Evolutionary conservation across 768 basidiomycete genomes (phyloP), one percentile per base, ranked within the genome.

Genomic region (Mycena crocata): DNA sequence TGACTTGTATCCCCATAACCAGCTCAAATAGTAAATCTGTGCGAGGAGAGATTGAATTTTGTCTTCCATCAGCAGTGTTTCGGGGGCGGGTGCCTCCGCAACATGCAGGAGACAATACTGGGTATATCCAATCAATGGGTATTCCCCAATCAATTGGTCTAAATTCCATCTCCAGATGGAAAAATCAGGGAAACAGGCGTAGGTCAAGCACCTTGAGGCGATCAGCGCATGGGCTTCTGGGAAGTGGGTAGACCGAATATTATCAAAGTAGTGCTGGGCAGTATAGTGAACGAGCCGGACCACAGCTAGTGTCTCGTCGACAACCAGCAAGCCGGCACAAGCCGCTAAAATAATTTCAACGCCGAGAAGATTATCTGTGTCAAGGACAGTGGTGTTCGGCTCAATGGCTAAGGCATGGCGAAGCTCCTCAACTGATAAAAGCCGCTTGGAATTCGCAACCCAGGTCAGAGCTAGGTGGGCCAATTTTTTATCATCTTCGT

Each of bases 281-380:
- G 55, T 56, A n/a, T 42, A 56, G 35, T 56, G 55, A 40, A 56
- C 44, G 19, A 56, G 55, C 40, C 55, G 39, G 19, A 56, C 55
- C 28, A 56, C 39, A 44, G 55, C 30, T 30, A 32, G 28, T 56
- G 55, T 30, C 54, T 55, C 54, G 28, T 55, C 54, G 19, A 55
- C 55, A n/a, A 56, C 23, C 30, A 56, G 28, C 1, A 56, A 26
- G 37, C 55, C 55, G 8, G 55, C 55, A 56, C 55, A 56, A 19
- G 44, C 40, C 10, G 55, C 42, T 32, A 56, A 40, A 28, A 56
- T 30, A 42, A 44, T 56, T 26, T 26, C 30, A 19, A 44, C 15
- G 21, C 44, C 55, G 14, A 56, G 28, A 21, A 56, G 28, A 44
- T 56, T 56, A 32, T 56, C 55, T 2, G 40, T 30, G 26, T 56